Evolutionary conservation across 208 protist species (phyloP).

Genomic region (Leishmania amazonensis): DNA sequence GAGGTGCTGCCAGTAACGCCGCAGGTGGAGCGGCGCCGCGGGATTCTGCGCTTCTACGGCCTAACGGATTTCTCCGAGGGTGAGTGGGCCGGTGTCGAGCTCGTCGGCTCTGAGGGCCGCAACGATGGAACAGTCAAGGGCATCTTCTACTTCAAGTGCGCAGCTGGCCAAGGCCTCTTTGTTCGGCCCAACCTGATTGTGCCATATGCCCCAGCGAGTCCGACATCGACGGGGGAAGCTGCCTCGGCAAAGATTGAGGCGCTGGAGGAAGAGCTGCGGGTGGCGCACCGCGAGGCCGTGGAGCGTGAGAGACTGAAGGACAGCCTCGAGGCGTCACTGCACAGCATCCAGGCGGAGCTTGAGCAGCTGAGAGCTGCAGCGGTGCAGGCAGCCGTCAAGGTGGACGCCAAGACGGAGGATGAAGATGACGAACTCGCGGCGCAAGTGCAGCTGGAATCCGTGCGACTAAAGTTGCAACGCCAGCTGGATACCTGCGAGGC

Average conservation of each 20-base stretch:
- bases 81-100: slow-evolving; percentile 63
- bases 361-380: neutral
- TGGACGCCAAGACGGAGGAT: neutral
- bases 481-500: slow-evolving; percentile 11
- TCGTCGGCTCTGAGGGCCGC: slow-evolving; percentile 44
- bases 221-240: neutral
- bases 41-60: slow-evolving; percentile 62
- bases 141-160: slow-evolving; percentile 49
- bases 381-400: neutral
- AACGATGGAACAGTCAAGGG: slow-evolving; percentile 61
- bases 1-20: slow-evolving; percentile 40
- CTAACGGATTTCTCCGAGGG: slow-evolving; percentile 57
- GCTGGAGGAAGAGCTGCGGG: slow-evolving; percentile 6
- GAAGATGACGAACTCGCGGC: slow-evolving; percentile 21
- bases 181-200: slow-evolving; percentile 53
- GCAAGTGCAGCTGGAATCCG: slow-evolving; percentile 23
- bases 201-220: slow-evolving; percentile 16
- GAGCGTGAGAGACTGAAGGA: neutral
- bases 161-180: slow-evolving; percentile 59
- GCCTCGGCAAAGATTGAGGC: slow-evolving; percentile 2
- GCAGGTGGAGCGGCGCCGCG: slow-evolving; percentile 47
- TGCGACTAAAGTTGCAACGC: slow-evolving; percentile 8
- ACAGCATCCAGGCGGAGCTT: neutral
- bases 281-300: neutral
- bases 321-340: slow-evolving; percentile 1